Evolutionary conservation across 2,329 filamentous ascomycete species (phyloP).

Genomic region (Alternaria rosae): DNA sequence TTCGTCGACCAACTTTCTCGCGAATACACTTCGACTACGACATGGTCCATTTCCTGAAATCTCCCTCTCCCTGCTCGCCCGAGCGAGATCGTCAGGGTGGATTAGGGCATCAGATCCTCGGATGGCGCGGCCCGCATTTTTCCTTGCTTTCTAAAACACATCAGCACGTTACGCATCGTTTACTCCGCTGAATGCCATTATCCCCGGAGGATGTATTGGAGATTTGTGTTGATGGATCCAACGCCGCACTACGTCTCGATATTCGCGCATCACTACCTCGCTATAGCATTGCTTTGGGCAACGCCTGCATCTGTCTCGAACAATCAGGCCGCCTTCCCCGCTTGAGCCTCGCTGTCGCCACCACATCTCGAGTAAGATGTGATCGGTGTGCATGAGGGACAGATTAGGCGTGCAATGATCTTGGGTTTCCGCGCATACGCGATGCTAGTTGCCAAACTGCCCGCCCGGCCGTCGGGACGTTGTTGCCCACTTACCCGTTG

Average conservation of each 20-base stretch:
- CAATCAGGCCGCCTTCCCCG: slow-evolving; percentile 22
- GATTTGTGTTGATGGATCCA: slow-evolving; percentile 13
- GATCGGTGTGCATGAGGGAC: slow-evolving; percentile 27
- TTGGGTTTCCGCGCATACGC: background rate
- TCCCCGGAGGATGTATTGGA: background rate
- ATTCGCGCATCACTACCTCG: slow-evolving; percentile 21
- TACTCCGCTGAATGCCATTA: background rate
- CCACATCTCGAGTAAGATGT: slow-evolving; percentile 11
- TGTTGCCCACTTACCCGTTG: background rate
- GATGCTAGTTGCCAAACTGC: background rate
- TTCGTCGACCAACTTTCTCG: background rate
- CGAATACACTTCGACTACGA: slow-evolving; percentile 2
- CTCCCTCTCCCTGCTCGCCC: background rate
- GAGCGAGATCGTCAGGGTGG: background rate
- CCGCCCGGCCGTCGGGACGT: background rate
- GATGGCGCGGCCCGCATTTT: slow-evolving; percentile 14
- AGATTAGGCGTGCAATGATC: background rate
- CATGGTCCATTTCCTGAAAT: background rate
- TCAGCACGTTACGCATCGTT: background rate
- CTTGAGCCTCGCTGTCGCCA: slow-evolving; percentile 29
- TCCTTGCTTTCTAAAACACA: background rate
- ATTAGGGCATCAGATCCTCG: background rate
- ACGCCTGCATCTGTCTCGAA: slow-evolving; percentile 21
- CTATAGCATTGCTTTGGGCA: slow-evolving; percentile 10
- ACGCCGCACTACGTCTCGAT: slow-evolving; percentile 13